Evolutionary conservation across 148 eudicot species (phyloP).

Genomic region (Agrostemma githago): DNA sequence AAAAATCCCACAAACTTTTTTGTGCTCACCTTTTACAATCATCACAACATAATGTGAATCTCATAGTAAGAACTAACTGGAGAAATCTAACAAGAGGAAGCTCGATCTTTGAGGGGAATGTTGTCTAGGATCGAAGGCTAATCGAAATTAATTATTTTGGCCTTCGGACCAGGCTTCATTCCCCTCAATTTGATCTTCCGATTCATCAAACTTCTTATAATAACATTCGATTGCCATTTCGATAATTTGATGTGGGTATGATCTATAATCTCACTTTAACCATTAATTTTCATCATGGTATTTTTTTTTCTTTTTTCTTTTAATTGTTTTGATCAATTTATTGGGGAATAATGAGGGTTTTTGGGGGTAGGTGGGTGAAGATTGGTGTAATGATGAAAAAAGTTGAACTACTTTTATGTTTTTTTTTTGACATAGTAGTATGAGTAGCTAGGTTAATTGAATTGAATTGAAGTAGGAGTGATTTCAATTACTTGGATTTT

Average conservation of each 20-base stretch:
- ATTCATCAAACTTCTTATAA: slow-evolving; percentile 1
- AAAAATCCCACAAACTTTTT: slow-evolving; percentile 10
- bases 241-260: slow-evolving; percentile 19
- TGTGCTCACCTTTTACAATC: neutral
- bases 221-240: neutral
- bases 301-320: neutral
- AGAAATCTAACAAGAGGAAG: slow-evolving; percentile 20
- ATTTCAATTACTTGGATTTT: neutral
- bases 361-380: slow-evolving; percentile 19
- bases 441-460: neutral
- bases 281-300: neutral
- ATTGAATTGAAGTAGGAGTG: neutral
- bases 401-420: neutral
- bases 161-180: slow-evolving; percentile 49
- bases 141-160: neutral
- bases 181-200: slow-evolving; percentile 36
- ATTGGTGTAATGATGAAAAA: slow-evolving; percentile 32
- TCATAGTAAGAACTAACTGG: neutral
- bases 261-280: slow-evolving; percentile 1
- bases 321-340: neutral
- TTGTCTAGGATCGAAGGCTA: slow-evolving; percentile 44
- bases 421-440: slow-evolving; percentile 10
- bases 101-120: slow-evolving; percentile 47
- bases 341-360: slow-evolving; percentile 6
- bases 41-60: neutral